phyloP scores from a whole-genome alignment of 192 early-diverging fungal species.

The Coemansia umbellata region DNA sequence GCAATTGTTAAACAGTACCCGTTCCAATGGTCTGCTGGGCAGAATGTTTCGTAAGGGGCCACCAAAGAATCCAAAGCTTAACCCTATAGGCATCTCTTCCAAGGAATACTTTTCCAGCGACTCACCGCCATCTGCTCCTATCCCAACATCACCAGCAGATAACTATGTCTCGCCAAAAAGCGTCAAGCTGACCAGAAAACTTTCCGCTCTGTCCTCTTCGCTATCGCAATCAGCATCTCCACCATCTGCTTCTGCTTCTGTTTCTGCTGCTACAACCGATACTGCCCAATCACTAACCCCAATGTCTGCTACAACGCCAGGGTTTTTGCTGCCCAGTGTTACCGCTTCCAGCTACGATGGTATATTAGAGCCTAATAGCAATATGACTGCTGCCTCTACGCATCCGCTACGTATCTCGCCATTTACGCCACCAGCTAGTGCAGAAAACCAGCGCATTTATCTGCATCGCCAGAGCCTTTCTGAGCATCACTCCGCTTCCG shows the following conservation, averaged over 20 bases:
- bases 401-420: neutral
- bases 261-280: too few species aligned
- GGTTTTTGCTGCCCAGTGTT: neutral
- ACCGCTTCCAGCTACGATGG: neutral
- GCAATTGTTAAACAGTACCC: constrained; percentile 2
- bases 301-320: constrained; percentile 11
- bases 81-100: constrained; percentile 45
- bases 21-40: constrained; percentile 28
- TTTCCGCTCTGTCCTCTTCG: constrained; percentile 18
- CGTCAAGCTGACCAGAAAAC: constrained; percentile 26
- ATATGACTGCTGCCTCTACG: neutral
- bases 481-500: neutral
- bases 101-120: constrained; percentile 39
- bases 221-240: constrained; percentile 5
- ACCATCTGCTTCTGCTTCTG: constrained; percentile 1
- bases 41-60: constrained; percentile 49
- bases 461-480: neutral
- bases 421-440: neutral
- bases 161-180: constrained; percentile 5
- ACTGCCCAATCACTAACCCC: constrained; percentile 16
- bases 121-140: constrained; percentile 9
- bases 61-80: constrained; percentile 40
- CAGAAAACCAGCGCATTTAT: neutral
- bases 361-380: neutral
- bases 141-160: neutral